A percentile compares a stretch with the other conserved stretches of the same genome.
phyloP scores from a whole-genome alignment of 306 rosid species.

The Cicer bijugum region DNA sequence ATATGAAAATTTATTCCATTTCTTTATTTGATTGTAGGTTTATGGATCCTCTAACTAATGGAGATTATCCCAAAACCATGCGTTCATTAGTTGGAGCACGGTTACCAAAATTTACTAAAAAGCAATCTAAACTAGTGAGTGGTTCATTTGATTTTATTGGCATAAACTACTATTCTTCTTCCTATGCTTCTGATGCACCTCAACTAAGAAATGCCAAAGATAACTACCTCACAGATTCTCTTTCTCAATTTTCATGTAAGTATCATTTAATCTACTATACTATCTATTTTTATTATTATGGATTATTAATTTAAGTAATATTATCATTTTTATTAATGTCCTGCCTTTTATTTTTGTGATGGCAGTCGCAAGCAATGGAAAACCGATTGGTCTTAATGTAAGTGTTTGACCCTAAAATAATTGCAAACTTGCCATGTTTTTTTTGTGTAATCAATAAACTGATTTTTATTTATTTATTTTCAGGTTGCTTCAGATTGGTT shows the following conservation, averaged over 20 bases:
- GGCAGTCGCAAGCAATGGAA: slow-evolving; percentile 34
- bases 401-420: neutral
- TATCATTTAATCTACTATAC: neutral
- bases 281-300: neutral
- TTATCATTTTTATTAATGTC: neutral
- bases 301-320: neutral
- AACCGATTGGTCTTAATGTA: slow-evolving; percentile 45
- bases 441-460: neutral
- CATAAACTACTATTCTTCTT: slow-evolving; percentile 57
- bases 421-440: neutral
- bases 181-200: slow-evolving; percentile 46
- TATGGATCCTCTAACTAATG: slow-evolving; percentile 59
- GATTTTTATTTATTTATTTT: neutral
- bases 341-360: neutral
- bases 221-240: slow-evolving; percentile 49
- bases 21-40: slow-evolving; percentile 45
- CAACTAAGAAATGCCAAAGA: neutral
- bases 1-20: neutral
- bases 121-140: slow-evolving; percentile 41
- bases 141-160: slow-evolving; percentile 72
- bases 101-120: slow-evolving; percentile 54
- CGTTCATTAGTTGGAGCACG: slow-evolving; percentile 49
- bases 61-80: slow-evolving; percentile 70
- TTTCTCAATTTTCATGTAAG: slow-evolving; percentile 42
- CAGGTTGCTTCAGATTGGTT: slow-evolving; percentile 62